A percentile compares a stretch with the other conserved stretches of the same genome.
phyloP scores from a whole-genome alignment of 345 rosid species.

The Hibiscus syriacus region DNA sequence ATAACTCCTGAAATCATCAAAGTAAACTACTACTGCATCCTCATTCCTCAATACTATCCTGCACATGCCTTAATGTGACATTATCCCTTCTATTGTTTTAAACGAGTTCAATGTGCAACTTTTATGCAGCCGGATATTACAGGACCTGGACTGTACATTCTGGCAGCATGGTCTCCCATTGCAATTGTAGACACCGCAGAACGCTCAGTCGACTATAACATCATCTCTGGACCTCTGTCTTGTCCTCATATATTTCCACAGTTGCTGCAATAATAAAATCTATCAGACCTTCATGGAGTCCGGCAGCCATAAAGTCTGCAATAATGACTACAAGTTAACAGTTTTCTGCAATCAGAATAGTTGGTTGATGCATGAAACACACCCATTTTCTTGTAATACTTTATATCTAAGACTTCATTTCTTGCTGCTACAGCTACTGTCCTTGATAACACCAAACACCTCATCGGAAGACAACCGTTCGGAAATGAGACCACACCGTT shows the following conservation, averaged over 20 bases:
- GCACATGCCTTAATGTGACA: background rate
- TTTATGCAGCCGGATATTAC: slow-evolving; percentile 38
- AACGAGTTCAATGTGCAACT: background rate
- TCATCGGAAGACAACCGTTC: slow-evolving; percentile 32
- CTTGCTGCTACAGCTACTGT: slow-evolving; percentile 24
- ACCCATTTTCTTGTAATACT: background rate
- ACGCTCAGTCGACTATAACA: slow-evolving; percentile 25
- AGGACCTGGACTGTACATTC: slow-evolving; percentile 38
- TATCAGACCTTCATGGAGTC: slow-evolving; percentile 37
- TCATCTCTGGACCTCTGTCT: slow-evolving; percentile 49
- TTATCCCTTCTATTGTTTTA: background rate
- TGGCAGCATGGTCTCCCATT: slow-evolving; percentile 47
- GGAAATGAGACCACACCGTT: slow-evolving; percentile 35
- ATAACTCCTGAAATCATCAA: slow-evolving; percentile 38
- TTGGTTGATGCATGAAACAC: background rate
- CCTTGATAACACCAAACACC: slow-evolving; percentile 23
- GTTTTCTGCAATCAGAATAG: background rate
- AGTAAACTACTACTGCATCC: slow-evolving; percentile 16
- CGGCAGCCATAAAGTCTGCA: slow-evolving; percentile 49
- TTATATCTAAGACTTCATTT: background rate
- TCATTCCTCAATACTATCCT: background rate
- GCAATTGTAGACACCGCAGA: slow-evolving; percentile 21
- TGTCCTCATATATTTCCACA: slow-evolving; percentile 46
- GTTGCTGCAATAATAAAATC: slow-evolving; percentile 40
- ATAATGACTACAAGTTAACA: slow-evolving; percentile 50